A percentile compares a stretch with the other conserved stretches of the same genome.
phyloP scores from a whole-genome alignment of 768 basidiomycete species.

The Termitomyces sp. region DNA sequence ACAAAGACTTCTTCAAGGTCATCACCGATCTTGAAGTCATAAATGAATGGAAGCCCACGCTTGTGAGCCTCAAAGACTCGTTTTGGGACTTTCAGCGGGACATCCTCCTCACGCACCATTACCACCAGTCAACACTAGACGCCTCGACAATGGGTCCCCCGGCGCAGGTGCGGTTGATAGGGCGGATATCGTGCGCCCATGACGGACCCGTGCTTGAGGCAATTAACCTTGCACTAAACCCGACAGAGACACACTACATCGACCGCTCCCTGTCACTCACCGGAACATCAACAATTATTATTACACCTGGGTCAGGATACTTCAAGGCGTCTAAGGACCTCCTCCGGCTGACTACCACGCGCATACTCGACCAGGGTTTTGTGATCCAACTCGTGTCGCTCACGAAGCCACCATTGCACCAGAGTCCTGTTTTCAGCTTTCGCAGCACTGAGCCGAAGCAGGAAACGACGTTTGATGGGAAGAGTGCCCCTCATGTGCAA shows the following conservation, averaged over 20 bases:
- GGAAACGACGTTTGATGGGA: slow-evolving; percentile 37
- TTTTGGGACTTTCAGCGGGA: slow-evolving; percentile 90
- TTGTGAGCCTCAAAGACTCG: slow-evolving; percentile 82
- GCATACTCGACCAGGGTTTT: slow-evolving; percentile 92
- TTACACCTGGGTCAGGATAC: slow-evolving; percentile 92
- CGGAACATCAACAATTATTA: slow-evolving; percentile 73
- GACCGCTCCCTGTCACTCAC: slow-evolving; percentile 91
- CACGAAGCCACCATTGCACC: slow-evolving; percentile 87
- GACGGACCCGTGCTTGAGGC: slow-evolving; percentile 96
- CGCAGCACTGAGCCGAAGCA: slow-evolving; percentile 52
- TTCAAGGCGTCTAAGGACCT: slow-evolving; percentile 90
- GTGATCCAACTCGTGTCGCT: slow-evolving; percentile 84
- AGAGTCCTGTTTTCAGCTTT: slow-evolving; percentile 92
- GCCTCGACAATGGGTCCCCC: slow-evolving; percentile 32
- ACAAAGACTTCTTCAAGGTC: slow-evolving; percentile 96
- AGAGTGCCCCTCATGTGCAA: slow-evolving; percentile 37
- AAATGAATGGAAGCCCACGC: slow-evolving; percentile 81
- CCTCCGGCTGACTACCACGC: slow-evolving; percentile 85
- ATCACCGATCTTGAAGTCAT: slow-evolving; percentile 89
- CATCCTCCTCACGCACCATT: slow-evolving; percentile 85
- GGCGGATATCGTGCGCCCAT: slow-evolving; percentile 78
- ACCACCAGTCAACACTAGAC: slow-evolving; percentile 62
- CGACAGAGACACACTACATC: slow-evolving; percentile 91
- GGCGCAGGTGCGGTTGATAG: slow-evolving; percentile 66
- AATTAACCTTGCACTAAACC: slow-evolving; percentile 87